These are phyloP conservation scores for Diplodia mutila DNA, from an alignment of 2,329 filamentous ascomycete species.

Conservation along the genomic window DNA sequence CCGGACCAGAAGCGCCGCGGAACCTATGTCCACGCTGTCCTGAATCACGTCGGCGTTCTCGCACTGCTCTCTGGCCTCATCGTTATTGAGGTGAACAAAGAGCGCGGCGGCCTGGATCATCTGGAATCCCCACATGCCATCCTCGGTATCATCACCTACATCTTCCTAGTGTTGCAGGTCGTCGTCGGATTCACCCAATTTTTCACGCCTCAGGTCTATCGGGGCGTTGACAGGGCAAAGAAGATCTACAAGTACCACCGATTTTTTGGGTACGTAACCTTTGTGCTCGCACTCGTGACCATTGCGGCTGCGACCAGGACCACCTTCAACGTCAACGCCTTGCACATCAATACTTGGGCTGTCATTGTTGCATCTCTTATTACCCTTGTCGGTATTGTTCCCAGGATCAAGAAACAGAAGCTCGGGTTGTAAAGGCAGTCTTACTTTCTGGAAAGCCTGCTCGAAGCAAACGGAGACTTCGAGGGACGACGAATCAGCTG, in stretches of 20 bases:
- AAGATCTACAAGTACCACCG: constrained; percentile 89
- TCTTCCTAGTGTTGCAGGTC: constrained; percentile 72
- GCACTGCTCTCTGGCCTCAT: constrained; percentile 67
- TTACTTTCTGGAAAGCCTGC: background rate
- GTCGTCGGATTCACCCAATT: constrained; percentile 82
- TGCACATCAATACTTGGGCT: constrained; percentile 77
- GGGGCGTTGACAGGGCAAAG: constrained; percentile 78
- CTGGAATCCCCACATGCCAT: constrained; percentile 82
- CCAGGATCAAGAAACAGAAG: constrained; percentile 82
- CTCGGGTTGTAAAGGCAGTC: constrained; percentile 58
- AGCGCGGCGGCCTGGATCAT: constrained; percentile 66
- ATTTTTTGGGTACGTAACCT: constrained; percentile 71
- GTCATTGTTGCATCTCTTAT: constrained; percentile 68
- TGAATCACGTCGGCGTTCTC: constrained; percentile 69
- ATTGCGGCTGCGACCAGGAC: constrained; percentile 77
- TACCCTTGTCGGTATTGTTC: constrained; percentile 71
- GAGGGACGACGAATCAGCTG: background rate
- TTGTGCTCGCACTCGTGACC: constrained; percentile 73
- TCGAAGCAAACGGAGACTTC: background rate
- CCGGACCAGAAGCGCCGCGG: constrained; percentile 70
- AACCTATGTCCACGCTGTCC: constrained; percentile 66
- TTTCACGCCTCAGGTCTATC: constrained; percentile 73
- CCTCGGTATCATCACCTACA: constrained; percentile 76
- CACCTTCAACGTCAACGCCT: constrained; percentile 67
- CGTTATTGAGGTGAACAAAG: constrained; percentile 85